Evolutionary conservation across 257 asterid genomes (phyloP).

Genomic region (Fraxinus anomala): DNA sequence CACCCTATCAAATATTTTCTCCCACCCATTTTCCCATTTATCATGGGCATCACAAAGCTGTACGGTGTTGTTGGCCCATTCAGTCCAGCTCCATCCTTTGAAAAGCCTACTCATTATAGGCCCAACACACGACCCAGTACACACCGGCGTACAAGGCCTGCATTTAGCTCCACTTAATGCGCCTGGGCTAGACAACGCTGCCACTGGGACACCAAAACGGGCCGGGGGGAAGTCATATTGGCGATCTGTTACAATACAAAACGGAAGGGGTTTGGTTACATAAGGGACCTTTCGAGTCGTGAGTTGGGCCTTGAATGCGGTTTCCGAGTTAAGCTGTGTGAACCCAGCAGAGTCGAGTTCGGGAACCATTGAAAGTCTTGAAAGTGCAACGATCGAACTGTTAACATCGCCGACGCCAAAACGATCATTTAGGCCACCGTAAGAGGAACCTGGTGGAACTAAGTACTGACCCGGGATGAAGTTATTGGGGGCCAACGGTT

Average conservation of each 20-base stretch:
- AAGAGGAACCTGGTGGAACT: slow-evolving; percentile 88
- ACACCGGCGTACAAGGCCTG: slow-evolving; percentile 74
- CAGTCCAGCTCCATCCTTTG: slow-evolving; percentile 86
- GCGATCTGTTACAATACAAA: slow-evolving; percentile 82
- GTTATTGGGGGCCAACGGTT: slow-evolving; percentile 48
- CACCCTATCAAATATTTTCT: slow-evolving; percentile 47
- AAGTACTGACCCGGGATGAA: slow-evolving; percentile 69
- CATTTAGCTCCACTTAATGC: slow-evolving; percentile 87
- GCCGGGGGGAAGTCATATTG: slow-evolving; percentile 62
- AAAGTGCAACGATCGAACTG: slow-evolving; percentile 79
- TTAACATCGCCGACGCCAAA: slow-evolving; percentile 81
- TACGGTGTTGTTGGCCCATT: slow-evolving; percentile 60
- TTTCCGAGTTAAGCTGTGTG: slow-evolving; percentile 76
- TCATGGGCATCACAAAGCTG: slow-evolving; percentile 78
- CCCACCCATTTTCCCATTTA: slow-evolving; percentile 85
- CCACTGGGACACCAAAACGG: slow-evolving; percentile 76
- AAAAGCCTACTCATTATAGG: slow-evolving; percentile 52
- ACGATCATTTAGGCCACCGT: slow-evolving; percentile 84
- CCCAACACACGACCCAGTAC: slow-evolving; percentile 66
- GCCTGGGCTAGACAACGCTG: slow-evolving; percentile 73
- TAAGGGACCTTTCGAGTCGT: slow-evolving; percentile 44
- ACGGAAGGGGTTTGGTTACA: slow-evolving; percentile 53
- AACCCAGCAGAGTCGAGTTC: slow-evolving; percentile 60
- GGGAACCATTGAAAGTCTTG: slow-evolving; percentile 72
- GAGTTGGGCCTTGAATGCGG: slow-evolving; percentile 83